Base-by-base conservation (phyloP, 495 filamentous ascomycete genomes). In the Filosporella fistucella region DNA sequence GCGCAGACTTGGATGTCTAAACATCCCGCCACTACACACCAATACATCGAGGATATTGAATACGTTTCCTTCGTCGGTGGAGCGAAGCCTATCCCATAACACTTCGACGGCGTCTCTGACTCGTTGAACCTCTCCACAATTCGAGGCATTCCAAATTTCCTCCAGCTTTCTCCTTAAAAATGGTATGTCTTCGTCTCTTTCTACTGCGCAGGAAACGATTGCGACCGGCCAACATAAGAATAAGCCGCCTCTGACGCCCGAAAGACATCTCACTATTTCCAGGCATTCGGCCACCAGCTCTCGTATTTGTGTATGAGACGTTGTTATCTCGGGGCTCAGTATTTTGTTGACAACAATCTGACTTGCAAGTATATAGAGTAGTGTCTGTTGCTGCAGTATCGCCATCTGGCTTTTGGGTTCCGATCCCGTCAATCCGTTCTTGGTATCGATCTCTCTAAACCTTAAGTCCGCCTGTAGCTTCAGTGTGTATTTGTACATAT, bases 161-260 rank as follows among this genome's bases (percentile, higher is more conserved):
- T 48, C 11, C 12, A 48, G 45, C 45, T 20, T 13, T 13, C 30
- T 25, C 17, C 45, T 48, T n/a, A 48, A 40, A 12, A 25, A 39
- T 8, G 8, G n/a, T 30, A 8, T 30, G n/a, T 8, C 8, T n/a
- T 30, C n/a, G 28, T 30, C 28, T 30, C 28, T 24, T 23, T 39
- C 33, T 2, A 48, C 25, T 6, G 45, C 33, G 30, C 45, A 48
- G 32, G 34, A 39, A 35, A 48, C 12, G 22, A 48, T 30, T 20
- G 34, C 45, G 11, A 48, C n/a, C 13, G 45, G 45, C 45, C 45
- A 48, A 24, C 45, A 48, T 14, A 48, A 39, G 35, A 2, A 48
- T 29, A 24, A 23, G 4, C 18, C 33, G 32, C 45, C 39, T 26
- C 21, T 40, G 14, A 35, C 45, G 34, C 39, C 40, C 13, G 17